phyloP scores from a whole-genome alignment of 768 basidiomycete genomes.

The Termitomyces sp. region DNA sequence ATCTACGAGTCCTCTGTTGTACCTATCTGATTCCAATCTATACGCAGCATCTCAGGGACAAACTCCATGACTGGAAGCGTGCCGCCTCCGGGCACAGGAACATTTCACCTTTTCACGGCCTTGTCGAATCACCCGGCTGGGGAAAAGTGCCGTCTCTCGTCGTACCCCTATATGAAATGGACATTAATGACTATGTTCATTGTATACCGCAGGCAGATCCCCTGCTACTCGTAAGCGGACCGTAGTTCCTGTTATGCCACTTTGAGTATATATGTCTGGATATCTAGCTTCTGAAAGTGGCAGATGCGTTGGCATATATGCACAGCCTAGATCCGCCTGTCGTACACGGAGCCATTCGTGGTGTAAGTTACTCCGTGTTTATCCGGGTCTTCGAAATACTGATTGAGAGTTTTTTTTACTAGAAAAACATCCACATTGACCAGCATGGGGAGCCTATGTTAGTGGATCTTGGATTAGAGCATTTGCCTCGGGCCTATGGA shows the following conservation, averaged over 20 bases:
- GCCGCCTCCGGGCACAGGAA: constrained; percentile 14
- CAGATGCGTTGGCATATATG: constrained; percentile 22
- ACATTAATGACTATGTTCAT: constrained; percentile 15
- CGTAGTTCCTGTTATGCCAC: not conserved
- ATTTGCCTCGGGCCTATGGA: constrained; percentile 9
- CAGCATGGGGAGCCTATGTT: constrained; percentile 17
- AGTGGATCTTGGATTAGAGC: constrained; percentile 20
- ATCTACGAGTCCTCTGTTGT: not conserved
- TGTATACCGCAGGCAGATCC: constrained; percentile 5
- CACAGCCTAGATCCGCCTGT: constrained; percentile 24
- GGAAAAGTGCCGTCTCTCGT: constrained; percentile 14
- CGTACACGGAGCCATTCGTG: constrained; percentile 25
- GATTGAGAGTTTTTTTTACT: not conserved
- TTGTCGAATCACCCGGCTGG: constrained; percentile 7
- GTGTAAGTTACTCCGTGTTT: constrained; percentile 19
- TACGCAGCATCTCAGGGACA: constrained; percentile 8
- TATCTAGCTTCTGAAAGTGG: constrained; percentile 19
- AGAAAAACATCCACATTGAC: constrained; percentile 27
- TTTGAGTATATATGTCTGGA: not conserved
- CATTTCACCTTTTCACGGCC: constrained; percentile 17
- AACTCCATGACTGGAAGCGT: constrained; percentile 18
- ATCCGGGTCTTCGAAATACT: not conserved
- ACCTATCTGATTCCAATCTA: not conserved
- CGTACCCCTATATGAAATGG: constrained; percentile 10
- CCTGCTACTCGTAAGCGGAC: constrained; percentile 9